These are phyloP conservation scores for Croton setiger DNA, from an alignment of 441 rosid species.

Conservation along the genomic window DNA sequence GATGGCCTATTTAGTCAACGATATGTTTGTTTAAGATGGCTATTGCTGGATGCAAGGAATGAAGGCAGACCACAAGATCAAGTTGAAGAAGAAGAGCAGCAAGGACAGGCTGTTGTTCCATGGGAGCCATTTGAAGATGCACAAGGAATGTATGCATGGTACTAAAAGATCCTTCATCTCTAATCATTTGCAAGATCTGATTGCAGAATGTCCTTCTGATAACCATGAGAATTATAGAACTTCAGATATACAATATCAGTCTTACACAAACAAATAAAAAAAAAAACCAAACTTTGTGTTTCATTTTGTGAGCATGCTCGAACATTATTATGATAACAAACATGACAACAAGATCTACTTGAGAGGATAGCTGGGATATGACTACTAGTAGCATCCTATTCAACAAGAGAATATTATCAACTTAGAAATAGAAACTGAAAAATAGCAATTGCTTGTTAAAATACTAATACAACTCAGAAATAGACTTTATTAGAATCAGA, in stretches of 20 bases:
- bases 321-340: neutral
- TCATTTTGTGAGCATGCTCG: neutral
- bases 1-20: slow-evolving; percentile 3
- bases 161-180: slow-evolving; percentile 61
- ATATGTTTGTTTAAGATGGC: neutral
- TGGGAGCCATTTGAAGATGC: slow-evolving; percentile 72
- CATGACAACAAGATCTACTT: neutral
- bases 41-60: slow-evolving; percentile 1
- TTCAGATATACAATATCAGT: neutral
- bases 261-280: neutral
- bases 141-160: slow-evolving; percentile 70
- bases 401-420: neutral
- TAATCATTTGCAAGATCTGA: slow-evolving; percentile 47
- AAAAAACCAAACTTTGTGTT: neutral
- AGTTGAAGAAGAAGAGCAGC: slow-evolving; percentile 71
- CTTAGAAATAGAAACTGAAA: neutral
- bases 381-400: neutral
- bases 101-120: slow-evolving; percentile 55
- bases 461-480: neutral
- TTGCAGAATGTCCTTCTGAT: slow-evolving; percentile 51
- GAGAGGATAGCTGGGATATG: neutral
- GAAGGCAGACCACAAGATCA: slow-evolving; percentile 54
- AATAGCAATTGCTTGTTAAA: neutral
- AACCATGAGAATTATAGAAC: slow-evolving; percentile 17
- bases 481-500: neutral